These are phyloP conservation scores for Yamadazyma epiphylla DNA, from an alignment of 1,139 yeast genomes.

Conservation along the genomic window DNA sequence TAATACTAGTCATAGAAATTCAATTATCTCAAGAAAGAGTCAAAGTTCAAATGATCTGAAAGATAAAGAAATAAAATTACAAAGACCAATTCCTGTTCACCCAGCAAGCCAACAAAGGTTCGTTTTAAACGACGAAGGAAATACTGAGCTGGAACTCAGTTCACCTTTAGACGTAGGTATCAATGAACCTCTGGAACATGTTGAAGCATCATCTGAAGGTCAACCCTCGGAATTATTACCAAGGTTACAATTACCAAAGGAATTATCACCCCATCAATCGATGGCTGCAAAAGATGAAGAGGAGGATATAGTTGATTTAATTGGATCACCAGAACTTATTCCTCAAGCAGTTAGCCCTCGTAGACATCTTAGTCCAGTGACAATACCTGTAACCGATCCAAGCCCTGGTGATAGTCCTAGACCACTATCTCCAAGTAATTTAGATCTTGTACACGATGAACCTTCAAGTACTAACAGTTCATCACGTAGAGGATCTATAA, in stretches of 20 bases:
- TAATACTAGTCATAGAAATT: conserved; percentile 7
- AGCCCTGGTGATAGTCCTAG: conserved; percentile 3
- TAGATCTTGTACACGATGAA: conserved; percentile 1
- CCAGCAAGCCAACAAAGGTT: background rate
- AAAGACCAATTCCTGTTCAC: background rate
- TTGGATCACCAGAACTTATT: conserved; percentile 10
- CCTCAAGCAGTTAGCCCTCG: conserved; percentile 14
- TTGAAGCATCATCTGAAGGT: background rate
- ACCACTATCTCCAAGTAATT: conserved; percentile 1
- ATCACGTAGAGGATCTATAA: conserved; percentile 19
- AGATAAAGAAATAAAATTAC: background rate
- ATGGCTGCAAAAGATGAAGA: conserved; percentile 11
- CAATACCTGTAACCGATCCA: too few relatives aligned
- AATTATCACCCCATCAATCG: too few relatives aligned
- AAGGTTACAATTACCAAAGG: background rate
- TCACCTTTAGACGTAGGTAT: background rate
- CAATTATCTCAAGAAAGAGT: conserved; percentile 11
- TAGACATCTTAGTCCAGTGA: conserved; percentile 5
- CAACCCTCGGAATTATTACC: too few relatives aligned
- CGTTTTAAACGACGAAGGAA: too few relatives aligned
- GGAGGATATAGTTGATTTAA: conserved; percentile 18
- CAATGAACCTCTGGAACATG: background rate
- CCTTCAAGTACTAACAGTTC: conserved; percentile 11
- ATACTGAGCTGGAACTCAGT: too few relatives aligned
- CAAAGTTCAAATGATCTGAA: conserved; percentile 12